These are phyloP conservation scores for Monosporozyma servazzii DNA, from an alignment of 805 yeast genomes.

Conservation along the genomic window DNA sequence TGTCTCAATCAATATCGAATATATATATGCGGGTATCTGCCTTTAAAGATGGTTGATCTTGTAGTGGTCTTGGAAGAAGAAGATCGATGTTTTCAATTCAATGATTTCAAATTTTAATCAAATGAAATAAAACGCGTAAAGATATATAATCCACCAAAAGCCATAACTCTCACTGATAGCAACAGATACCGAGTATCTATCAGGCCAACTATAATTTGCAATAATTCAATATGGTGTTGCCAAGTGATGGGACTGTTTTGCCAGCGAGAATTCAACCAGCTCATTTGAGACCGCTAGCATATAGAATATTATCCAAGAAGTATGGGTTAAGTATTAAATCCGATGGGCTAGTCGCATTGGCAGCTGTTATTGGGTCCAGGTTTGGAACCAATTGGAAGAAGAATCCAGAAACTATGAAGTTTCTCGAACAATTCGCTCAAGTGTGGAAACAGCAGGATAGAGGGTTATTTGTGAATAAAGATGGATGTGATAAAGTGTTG, in stretches of 20 bases:
- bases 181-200: no score
- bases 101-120: neutral
- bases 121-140: neutral
- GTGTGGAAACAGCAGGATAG: slow-evolving; percentile 85
- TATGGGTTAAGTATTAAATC: slow-evolving; percentile 87
- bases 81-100: neutral
- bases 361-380: slow-evolving; percentile 63
- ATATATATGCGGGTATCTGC: neutral
- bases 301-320: slow-evolving; percentile 80
- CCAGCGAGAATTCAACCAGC: slow-evolving; percentile 76
- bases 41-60: no score
- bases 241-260: slow-evolving; percentile 33
- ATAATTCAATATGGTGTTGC: slow-evolving; percentile 7
- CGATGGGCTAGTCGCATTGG: slow-evolving; percentile 63
- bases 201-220: no score
- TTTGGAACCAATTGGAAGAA: slow-evolving; percentile 83
- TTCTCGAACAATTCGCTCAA: slow-evolving; percentile 67
- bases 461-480: slow-evolving; percentile 77
- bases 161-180: no score
- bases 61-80: neutral
- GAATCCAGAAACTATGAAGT: slow-evolving; percentile 18
- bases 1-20: no score
- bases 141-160: neutral
- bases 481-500: slow-evolving; percentile 53
- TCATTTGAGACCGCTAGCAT: slow-evolving; percentile 83